Evolutionary conservation across 2,329 filamentous ascomycete species (phyloP).

Genomic region (Aspergillus oerlinghausenensis): DNA sequence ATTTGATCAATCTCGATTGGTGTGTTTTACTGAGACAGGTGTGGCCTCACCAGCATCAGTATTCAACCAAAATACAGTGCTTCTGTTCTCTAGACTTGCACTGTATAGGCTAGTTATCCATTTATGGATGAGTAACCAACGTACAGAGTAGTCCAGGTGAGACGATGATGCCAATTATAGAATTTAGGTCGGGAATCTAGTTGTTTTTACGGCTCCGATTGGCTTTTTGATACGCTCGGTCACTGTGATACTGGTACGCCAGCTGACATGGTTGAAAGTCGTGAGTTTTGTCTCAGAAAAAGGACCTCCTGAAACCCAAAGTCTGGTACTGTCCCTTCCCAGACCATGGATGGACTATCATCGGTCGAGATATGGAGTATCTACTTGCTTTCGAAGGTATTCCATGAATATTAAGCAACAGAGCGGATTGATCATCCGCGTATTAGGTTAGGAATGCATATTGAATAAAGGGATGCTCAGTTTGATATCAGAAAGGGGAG

Average conservation of each 20-base stretch:
- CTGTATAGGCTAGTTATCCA: too few species aligned
- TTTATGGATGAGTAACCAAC: not conserved
- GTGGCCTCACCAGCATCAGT: not conserved
- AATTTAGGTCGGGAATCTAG: slow-evolving; percentile 10
- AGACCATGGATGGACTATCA: not conserved
- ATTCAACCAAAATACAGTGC: too few species aligned
- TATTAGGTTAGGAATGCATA: not conserved
- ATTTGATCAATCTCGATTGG: not conserved
- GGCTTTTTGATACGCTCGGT: slow-evolving; percentile 1
- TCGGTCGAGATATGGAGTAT: not conserved
- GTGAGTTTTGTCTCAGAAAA: not conserved
- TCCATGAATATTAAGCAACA: not conserved
- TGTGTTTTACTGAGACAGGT: not conserved
- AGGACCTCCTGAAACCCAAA: not conserved
- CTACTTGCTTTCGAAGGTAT: not conserved
- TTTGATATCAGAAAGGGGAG: not conserved
- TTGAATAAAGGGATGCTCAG: not conserved
- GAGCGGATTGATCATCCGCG: not conserved
- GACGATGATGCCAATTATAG: slow-evolving; percentile 23
- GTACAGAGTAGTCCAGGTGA: slow-evolving; percentile 9
- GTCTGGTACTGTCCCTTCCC: not conserved
- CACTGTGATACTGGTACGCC: slow-evolving; percentile 5
- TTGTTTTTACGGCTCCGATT: slow-evolving; percentile 7
- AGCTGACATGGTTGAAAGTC: slow-evolving; percentile 7
- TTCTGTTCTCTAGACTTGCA: too few species aligned